phyloP scores from a whole-genome alignment of 1,284 basidiomycete genomes.

The Cutaneotrichosporon spelunceum region DNA sequence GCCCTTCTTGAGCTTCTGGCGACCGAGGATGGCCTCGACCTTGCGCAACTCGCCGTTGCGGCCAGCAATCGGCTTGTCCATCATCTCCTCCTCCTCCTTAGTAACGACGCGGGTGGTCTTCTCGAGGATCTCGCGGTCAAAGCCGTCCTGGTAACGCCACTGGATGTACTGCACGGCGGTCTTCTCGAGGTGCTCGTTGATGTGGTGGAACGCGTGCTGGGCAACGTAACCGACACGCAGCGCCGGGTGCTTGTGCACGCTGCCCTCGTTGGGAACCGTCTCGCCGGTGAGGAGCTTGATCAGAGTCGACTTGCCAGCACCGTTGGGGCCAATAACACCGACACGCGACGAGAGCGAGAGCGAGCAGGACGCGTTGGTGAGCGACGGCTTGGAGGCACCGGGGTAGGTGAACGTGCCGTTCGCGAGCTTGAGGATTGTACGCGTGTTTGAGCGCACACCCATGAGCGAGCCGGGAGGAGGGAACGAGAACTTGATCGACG shows the following conservation, averaged over 20 bases:
- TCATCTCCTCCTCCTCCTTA: constrained; percentile 75
- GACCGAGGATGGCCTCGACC: constrained; percentile 81
- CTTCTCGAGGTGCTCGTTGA: constrained; percentile 90
- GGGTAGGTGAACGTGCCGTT: constrained; percentile 96
- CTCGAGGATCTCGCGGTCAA: constrained; percentile 92
- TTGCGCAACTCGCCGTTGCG: constrained; percentile 88
- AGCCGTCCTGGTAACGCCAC: constrained; percentile 99
- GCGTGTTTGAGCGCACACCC: constrained; percentile 95
- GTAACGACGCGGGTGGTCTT: constrained; percentile 87
- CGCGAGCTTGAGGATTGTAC: constrained; percentile 90
- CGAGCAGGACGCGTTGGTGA: constrained; percentile 85
- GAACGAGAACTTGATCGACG: constrained; percentile 94
- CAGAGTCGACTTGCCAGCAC: constrained; percentile 96
- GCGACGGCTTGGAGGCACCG: constrained; percentile 74
- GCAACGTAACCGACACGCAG: constrained; percentile 96
- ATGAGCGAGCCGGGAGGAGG: constrained; percentile 93
- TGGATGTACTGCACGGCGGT: constrained; percentile 94
- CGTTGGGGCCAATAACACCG: constrained; percentile 92
- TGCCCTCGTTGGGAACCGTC: constrained; percentile 85
- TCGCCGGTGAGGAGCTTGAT: constrained; percentile 97
- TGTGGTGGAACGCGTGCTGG: constrained; percentile 95
- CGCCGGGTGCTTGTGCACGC: constrained; percentile 93
- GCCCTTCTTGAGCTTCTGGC: constrained; percentile 95
- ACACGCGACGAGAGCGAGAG: constrained; percentile 89
- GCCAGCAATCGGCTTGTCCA: constrained; percentile 87